Conservation (phyloP, 164 flowering plant species). For the Buxus sempervirens region DNA sequence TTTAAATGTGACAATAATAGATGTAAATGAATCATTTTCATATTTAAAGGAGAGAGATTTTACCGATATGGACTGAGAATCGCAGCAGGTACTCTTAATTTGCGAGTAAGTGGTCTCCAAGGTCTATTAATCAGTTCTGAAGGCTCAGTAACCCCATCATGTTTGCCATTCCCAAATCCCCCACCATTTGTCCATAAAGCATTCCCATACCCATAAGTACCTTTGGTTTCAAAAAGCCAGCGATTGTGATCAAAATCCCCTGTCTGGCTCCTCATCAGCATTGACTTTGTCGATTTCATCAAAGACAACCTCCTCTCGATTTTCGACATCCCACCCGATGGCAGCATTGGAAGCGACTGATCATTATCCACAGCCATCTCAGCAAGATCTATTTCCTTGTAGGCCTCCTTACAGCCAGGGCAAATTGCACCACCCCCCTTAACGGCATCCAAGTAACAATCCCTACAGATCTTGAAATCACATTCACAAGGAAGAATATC, state of each 20-base stretch:
- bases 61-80: slow-evolving; percentile 79
- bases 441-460: slow-evolving; percentile 58
- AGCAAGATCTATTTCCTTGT: slow-evolving; percentile 49
- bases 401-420: slow-evolving; percentile 67
- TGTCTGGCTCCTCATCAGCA: slow-evolving; percentile 66
- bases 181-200: slow-evolving; percentile 79
- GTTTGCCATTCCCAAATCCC: slow-evolving; percentile 33
- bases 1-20: no score
- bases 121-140: slow-evolving; percentile 60
- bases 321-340: slow-evolving; percentile 40
- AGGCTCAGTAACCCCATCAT: slow-evolving; percentile 39
- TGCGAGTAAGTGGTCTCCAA: slow-evolving; percentile 83
- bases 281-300: slow-evolving; percentile 64
- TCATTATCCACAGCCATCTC: slow-evolving; percentile 29
- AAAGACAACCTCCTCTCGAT: slow-evolving; percentile 58
- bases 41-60: neutral
- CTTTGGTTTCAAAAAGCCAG: slow-evolving; percentile 78
- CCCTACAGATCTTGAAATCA: slow-evolving; percentile 64
- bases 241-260: slow-evolving; percentile 78
- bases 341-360: slow-evolving; percentile 42
- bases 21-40: no score
- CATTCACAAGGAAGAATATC: slow-evolving; percentile 73
- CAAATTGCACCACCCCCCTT: slow-evolving; percentile 53
- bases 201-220: slow-evolving; percentile 86
- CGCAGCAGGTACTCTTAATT: slow-evolving; percentile 62